phyloP scores from a whole-genome alignment of 805 yeast species.

The Kockiozyma suomiensis region DNA sequence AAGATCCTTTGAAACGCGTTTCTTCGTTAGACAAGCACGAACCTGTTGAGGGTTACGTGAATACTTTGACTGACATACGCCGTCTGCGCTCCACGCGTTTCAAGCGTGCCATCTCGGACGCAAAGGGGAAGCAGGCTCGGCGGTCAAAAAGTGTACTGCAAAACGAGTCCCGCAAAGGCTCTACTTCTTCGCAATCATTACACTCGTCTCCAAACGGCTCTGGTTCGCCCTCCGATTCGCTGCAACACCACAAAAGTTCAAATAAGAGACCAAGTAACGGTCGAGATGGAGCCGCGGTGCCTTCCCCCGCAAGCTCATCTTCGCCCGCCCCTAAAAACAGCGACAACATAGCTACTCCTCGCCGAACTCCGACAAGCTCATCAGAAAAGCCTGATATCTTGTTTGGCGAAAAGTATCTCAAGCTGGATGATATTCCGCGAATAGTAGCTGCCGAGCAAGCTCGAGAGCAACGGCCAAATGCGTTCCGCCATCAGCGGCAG shows the following conservation, averaged over 20 bases:
- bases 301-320: not conserved
- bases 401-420: slow-evolving; percentile 68
- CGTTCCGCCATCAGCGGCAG: slow-evolving; percentile 61
- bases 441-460: slow-evolving; percentile 98
- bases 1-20: slow-evolving; percentile 10
- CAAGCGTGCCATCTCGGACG: slow-evolving; percentile 48
- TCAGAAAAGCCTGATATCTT: slow-evolving; percentile 22
- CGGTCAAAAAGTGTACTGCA: slow-evolving; percentile 54
- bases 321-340: not conserved
- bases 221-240: not conserved
- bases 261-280: not conserved
- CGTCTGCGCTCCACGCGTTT: slow-evolving; percentile 74
- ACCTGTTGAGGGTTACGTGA: slow-evolving; percentile 51
- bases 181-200: not conserved
- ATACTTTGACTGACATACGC: slow-evolving; percentile 75
- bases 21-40: slow-evolving; percentile 28
- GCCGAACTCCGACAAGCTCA: not conserved
- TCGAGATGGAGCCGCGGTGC: not conserved
- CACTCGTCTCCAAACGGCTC: slow-evolving; percentile 1
- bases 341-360: not conserved
- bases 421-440: slow-evolving; percentile 94
- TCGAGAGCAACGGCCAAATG: slow-evolving; percentile 87
- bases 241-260: not conserved
- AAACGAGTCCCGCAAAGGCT: not conserved
- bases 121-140: slow-evolving; percentile 59